A percentile compares a stretch with the other conserved stretches of the same genome.
phyloP scores from a whole-genome alignment of 192 early-diverging fungal species.

The Pilobolus umbonatus region DNA sequence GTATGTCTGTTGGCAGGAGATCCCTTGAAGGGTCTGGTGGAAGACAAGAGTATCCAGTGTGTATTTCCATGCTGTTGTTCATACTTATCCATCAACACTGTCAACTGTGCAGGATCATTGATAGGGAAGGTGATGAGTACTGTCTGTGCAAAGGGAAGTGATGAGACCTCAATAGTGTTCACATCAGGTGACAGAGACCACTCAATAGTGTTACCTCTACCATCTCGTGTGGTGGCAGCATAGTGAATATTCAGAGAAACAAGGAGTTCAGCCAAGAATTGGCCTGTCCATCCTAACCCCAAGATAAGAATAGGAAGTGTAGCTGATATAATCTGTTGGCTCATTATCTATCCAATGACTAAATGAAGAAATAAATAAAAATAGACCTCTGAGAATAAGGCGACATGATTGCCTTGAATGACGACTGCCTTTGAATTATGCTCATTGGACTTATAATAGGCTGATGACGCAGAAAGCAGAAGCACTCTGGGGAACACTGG shows the following conservation, averaged over 20 bases:
- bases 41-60: slow-evolving; percentile 32
- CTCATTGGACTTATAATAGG: too few relatives aligned
- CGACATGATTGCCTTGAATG: too few relatives aligned
- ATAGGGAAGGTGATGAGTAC: slow-evolving; percentile 60
- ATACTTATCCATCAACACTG: slow-evolving; percentile 37
- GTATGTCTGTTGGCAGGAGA: slow-evolving; percentile 34
- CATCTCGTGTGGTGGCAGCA: slow-evolving; percentile 36
- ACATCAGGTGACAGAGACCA: slow-evolving; percentile 40
- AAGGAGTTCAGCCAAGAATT: slow-evolving; percentile 20
- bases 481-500: background rate
- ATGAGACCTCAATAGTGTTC: slow-evolving; percentile 26
- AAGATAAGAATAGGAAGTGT: slow-evolving; percentile 28
- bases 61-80: background rate
- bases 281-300: slow-evolving; percentile 30
- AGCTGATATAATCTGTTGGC: slow-evolving; percentile 14
- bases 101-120: slow-evolving; percentile 22
- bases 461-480: too few relatives aligned
- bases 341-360: too few relatives aligned
- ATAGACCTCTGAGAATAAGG: too few relatives aligned
- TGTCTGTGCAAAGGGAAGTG: slow-evolving; percentile 42
- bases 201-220: slow-evolving; percentile 46
- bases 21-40: slow-evolving; percentile 29
- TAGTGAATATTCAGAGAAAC: slow-evolving; percentile 1
- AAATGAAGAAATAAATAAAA: slow-evolving; percentile 2
- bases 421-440: too few relatives aligned